phyloP scores from a whole-genome alignment of 2,329 filamentous ascomycete species.

The Harringtonia lauricola region DNA sequence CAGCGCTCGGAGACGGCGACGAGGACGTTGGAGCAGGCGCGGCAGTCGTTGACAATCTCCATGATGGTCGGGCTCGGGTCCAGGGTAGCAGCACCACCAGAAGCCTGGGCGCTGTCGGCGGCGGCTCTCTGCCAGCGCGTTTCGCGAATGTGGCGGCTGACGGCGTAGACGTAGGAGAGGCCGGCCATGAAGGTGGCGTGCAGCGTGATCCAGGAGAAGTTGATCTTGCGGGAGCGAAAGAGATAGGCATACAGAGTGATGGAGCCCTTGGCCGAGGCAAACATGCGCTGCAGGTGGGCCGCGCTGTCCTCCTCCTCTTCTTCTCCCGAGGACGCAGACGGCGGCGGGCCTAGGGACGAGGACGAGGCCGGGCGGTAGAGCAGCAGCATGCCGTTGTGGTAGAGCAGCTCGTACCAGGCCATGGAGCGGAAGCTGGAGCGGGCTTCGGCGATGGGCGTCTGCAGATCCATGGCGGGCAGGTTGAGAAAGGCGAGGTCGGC shows the following conservation, averaged over 20 bases:
- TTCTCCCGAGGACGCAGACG: slow-evolving; percentile 2
- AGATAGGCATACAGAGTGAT: slow-evolving; percentile 32
- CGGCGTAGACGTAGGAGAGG: slow-evolving; percentile 29
- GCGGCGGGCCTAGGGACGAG: slow-evolving; percentile 17
- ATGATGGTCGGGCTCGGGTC: slow-evolving; percentile 24
- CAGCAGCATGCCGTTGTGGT: slow-evolving; percentile 30
- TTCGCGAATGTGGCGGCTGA: slow-evolving; percentile 25
- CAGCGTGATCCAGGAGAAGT: slow-evolving; percentile 37
- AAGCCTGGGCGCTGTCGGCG: slow-evolving; percentile 3
- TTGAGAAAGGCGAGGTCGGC: slow-evolving; percentile 16
- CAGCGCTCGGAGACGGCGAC: slow-evolving; percentile 32
- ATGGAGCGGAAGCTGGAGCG: slow-evolving; percentile 27
- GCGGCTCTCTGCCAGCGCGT: slow-evolving; percentile 14
- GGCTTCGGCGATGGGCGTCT: slow-evolving; percentile 10
- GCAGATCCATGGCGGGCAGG: slow-evolving; percentile 15
- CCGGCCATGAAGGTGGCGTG: slow-evolving; percentile 37
- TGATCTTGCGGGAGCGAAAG: slow-evolving; percentile 31
- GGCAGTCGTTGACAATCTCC: slow-evolving; percentile 29
- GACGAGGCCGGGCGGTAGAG: slow-evolving; percentile 29
- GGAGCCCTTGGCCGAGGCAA: slow-evolving; percentile 24
- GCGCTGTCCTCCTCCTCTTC: no score
- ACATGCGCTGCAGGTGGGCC: slow-evolving; percentile 23
- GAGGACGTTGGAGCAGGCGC: slow-evolving; percentile 31
- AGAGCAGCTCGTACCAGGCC: slow-evolving; percentile 31
- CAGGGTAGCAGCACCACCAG: no score